Percentiles rank a stretch among this genome's conserved stretches.
Conservation (phyloP, 352 stramenopile genomes). For the Blastocystis hominis region DNA sequence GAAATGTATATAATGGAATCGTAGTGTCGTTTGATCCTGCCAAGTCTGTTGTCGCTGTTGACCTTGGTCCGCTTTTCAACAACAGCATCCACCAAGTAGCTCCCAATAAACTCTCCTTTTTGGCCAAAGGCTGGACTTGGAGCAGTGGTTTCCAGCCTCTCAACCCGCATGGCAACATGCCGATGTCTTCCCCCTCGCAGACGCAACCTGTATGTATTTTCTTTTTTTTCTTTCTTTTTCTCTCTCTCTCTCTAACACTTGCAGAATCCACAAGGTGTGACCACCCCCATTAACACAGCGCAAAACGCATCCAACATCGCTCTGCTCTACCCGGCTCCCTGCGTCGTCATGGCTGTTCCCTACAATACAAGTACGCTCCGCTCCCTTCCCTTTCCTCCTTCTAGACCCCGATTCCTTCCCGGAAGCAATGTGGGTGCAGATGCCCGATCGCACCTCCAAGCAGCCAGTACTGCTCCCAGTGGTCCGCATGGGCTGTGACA, state of each 20-base stretch:
- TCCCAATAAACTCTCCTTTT: constrained; percentile 36
- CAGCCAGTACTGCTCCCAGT: constrained; percentile 46
- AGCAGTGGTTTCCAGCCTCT: background rate
- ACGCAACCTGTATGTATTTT: background rate
- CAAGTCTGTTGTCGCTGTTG: background rate
- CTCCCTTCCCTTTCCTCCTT: background rate
- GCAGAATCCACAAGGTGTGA: background rate
- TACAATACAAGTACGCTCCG: constrained; percentile 22
- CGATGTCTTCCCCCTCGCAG: background rate
- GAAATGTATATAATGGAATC: constrained; percentile 30
- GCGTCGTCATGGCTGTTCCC: constrained; percentile 54
- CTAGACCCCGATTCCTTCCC: constrained; percentile 56
- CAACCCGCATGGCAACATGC: background rate
- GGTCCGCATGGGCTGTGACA: constrained; percentile 55
- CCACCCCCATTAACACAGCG: background rate
- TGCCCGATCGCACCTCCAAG: constrained; percentile 3
- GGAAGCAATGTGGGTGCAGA: constrained; percentile 54
- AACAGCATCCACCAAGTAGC: background rate
- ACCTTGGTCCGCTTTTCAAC: constrained; percentile 17
- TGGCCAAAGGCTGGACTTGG: constrained; percentile 52
- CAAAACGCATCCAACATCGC: constrained; percentile 48
- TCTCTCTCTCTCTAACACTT: background rate
- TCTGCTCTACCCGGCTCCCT: constrained; percentile 46
- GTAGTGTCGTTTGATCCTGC: background rate
- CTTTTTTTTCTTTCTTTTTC: no score